Evolutionary conservation across 2,329 filamentous ascomycete species (phyloP).

Genomic region (Akanthomyces dipterigenus): DNA sequence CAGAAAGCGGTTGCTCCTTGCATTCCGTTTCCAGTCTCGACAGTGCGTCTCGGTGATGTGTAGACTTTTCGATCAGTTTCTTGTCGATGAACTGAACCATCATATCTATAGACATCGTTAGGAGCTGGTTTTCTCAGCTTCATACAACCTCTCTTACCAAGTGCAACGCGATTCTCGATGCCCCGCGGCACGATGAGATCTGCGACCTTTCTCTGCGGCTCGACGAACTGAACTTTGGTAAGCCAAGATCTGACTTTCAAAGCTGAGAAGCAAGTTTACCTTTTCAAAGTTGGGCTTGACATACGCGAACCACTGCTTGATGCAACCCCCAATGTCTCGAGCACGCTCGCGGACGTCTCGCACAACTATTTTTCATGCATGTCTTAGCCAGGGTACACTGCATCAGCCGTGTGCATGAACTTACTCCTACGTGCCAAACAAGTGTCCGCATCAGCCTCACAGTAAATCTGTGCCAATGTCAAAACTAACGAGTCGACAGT

Average conservation of each 20-base stretch:
- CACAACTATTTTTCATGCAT: slow-evolving; percentile 47
- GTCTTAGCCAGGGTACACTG: slow-evolving; percentile 7
- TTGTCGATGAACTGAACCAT: slow-evolving; percentile 88
- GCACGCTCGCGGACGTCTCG: slow-evolving; percentile 87
- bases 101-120: slow-evolving; percentile 55
- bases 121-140: not conserved
- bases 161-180: slow-evolving; percentile 89
- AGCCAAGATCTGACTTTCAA: slow-evolving; percentile 60
- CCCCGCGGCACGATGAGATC: slow-evolving; percentile 94
- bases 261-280: slow-evolving; percentile 47
- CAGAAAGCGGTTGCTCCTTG: slow-evolving; percentile 64
- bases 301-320: slow-evolving; percentile 96
- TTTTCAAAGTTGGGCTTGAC: slow-evolving; percentile 96
- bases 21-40: slow-evolving; percentile 66
- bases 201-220: slow-evolving; percentile 84
- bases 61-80: slow-evolving; percentile 80
- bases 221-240: slow-evolving; percentile 57
- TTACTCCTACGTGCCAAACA: slow-evolving; percentile 82
- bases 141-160: slow-evolving; percentile 41
- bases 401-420: slow-evolving; percentile 24
- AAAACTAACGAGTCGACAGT: not conserved
- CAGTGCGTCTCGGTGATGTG: slow-evolving; percentile 72
- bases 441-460: slow-evolving; percentile 90
- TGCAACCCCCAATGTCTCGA: slow-evolving; percentile 86
- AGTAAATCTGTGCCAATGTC: slow-evolving; percentile 62